These are phyloP conservation scores for Leishmania tropica DNA, from an alignment of 208 protist genomes.

Conservation along the genomic window DNA sequence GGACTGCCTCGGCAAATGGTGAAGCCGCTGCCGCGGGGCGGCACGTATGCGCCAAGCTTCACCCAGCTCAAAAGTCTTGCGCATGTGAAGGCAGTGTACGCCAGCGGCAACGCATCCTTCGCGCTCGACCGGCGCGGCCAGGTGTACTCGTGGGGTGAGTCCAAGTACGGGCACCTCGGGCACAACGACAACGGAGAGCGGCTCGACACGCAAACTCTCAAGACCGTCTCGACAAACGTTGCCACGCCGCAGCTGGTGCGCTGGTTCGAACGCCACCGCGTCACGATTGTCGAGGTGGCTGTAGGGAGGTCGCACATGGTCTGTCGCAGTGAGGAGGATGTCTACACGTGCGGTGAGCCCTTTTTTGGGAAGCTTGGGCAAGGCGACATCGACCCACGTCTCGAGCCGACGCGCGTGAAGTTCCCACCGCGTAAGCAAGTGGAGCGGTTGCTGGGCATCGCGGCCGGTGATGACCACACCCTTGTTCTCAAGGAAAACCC, in stretches of 20 bases:
- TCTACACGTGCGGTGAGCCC: constrained; percentile 79
- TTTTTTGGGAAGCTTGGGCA: constrained; percentile 81
- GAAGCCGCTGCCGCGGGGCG: constrained; percentile 19
- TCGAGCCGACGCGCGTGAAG: constrained; percentile 59
- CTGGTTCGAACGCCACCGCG: constrained; percentile 76
- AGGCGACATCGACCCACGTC: constrained; percentile 34
- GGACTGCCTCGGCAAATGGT: constrained; percentile 44
- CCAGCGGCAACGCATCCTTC: constrained; percentile 66
- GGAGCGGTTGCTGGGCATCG: constrained; percentile 56
- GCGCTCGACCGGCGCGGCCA: constrained; percentile 58
- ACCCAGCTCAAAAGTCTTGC: constrained; percentile 52
- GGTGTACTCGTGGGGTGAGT: constrained; percentile 79
- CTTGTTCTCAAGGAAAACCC: constrained; percentile 69
- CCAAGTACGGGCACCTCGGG: constrained; percentile 72
- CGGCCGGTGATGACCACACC: constrained; percentile 80
- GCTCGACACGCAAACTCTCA: constrained; percentile 58
- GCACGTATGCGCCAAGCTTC: constrained; percentile 37
- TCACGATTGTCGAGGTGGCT: constrained; percentile 65
- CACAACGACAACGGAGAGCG: constrained; percentile 71
- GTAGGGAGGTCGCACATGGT: constrained; percentile 67
- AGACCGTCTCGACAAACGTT: constrained; percentile 55
- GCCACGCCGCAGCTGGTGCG: constrained; percentile 47
- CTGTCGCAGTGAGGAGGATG: constrained; percentile 56
- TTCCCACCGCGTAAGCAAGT: constrained; percentile 63
- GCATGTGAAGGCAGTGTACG: constrained; percentile 62